phyloP scores from a whole-genome alignment of 805 yeast species.

The Ogataea kodamae region DNA sequence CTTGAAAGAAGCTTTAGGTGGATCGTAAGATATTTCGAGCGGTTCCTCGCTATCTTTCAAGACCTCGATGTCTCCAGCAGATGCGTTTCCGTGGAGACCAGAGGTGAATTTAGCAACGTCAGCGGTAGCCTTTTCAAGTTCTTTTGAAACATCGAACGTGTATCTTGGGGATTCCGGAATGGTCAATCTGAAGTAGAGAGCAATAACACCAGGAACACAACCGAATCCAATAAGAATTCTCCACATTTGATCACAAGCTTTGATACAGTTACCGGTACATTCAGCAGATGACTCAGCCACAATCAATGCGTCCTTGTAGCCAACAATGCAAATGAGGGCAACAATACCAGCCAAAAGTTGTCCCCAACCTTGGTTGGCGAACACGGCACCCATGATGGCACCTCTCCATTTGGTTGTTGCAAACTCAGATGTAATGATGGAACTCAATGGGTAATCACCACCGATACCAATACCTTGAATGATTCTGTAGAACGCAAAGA shows the following conservation, averaged over 20 bases:
- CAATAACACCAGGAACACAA: constrained; percentile 81
- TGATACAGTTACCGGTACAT: constrained; percentile 65
- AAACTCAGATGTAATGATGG: constrained; percentile 90
- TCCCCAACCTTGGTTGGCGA: constrained; percentile 97
- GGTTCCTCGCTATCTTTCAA: constrained; percentile 47
- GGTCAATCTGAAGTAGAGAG: constrained; percentile 87
- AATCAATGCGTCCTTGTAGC: constrained; percentile 61
- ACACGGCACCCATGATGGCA: constrained; percentile 94
- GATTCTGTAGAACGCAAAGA: constrained; percentile 74
- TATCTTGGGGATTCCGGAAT: constrained; percentile 95
- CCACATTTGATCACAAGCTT: constrained; percentile 93
- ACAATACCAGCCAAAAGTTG: constrained; percentile 85
- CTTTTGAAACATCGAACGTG: constrained; percentile 68
- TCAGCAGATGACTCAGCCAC: constrained; percentile 50
- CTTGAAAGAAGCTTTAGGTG: constrained; percentile 77
- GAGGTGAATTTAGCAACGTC: constrained; percentile 49
- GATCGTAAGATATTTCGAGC: constrained; percentile 36
- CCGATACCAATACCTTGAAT: constrained; percentile 95
- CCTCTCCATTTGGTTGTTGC: constrained; percentile 97
- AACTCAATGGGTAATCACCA: constrained; percentile 93
- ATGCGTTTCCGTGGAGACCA: constrained; percentile 52
- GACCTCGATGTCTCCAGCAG: constrained; percentile 39
- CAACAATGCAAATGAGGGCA: constrained; percentile 72
- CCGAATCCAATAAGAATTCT: constrained; percentile 88
- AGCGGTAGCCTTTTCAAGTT: constrained; percentile 53